Conservation (phyloP, 1,284 basidiomycete genomes). For the Mycena citricolor region DNA sequence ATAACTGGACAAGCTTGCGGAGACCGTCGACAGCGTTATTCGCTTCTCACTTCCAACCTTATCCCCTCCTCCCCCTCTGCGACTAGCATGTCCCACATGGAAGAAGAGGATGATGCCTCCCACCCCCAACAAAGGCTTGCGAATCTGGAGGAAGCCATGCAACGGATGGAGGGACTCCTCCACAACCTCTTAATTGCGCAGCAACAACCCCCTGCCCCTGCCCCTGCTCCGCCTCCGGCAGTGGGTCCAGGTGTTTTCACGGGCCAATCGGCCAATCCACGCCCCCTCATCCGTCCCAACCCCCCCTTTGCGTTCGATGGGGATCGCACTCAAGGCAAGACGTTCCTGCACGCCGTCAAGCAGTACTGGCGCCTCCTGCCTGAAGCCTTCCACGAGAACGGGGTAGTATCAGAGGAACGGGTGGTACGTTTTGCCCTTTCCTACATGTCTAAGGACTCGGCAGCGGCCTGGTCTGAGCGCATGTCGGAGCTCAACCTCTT, state of each 20-base stretch:
- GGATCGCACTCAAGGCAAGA: background rate
- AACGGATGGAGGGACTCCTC: no score
- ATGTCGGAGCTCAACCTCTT: background rate
- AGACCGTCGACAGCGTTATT: no score
- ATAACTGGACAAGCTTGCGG: no score
- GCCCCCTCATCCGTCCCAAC: background rate
- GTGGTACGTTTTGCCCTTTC: background rate
- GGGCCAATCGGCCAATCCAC: no score
- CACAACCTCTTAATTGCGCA: no score
- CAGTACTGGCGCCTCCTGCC: background rate
- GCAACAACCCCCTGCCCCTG: no score
- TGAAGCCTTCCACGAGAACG: background rate
- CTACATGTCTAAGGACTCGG: background rate
- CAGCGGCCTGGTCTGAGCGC: background rate
- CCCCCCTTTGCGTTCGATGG: background rate
- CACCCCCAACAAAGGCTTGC: no score
- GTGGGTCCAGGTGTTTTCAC: background rate
- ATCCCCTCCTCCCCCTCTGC: no score
- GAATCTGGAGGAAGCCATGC: no score
- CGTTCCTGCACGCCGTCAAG: background rate
- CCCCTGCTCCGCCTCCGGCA: background rate
- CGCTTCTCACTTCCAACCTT: no score
- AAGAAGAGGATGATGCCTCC: no score
- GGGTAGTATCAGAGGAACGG: background rate
- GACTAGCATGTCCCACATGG: no score